Evolutionary conservation across 1,139 yeast species (phyloP), one percentile per base, ranked within the genome.

Genomic region (Geotrichum carabidarum): DNA sequence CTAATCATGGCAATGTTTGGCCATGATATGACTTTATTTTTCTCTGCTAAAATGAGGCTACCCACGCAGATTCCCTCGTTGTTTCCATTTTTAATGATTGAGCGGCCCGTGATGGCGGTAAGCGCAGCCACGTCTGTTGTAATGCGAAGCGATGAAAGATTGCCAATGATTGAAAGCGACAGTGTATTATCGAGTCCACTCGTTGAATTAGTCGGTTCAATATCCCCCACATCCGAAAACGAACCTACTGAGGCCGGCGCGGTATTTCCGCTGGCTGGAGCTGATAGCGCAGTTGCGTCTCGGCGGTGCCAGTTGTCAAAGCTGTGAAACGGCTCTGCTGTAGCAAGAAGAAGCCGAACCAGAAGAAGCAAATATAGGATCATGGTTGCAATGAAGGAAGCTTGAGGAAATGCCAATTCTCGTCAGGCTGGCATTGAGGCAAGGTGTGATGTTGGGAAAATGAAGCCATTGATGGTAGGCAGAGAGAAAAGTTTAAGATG

Each of bases 1-100:
- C 63, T 56, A 27, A 68, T 59, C 51, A 66, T 46, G 1, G 70
- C 70, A 34, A 68, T 65, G 30, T 59, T 52, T 22, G 58, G 57
- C 56, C 56, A 56, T 42, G 60, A 58, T 32, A 65, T 54, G 41
- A 56, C 40, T 43, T 47, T 50, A 12, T 44, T 49, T 8, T 44
- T 50, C 44, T 54, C 48, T 50, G 62, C 55, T 31, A 57, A 44
- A n/a, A 60, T 47, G 32, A 64, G 59, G 11, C 54, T 44, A 6
- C 69, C 69, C 1, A 60, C 57, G 51, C 68, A 65, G 11, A 65
- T 51, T 14, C 58, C 58, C 12, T 60, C 55, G 9, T 58, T 43
- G 15, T 63, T 64, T 41, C 59, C 55, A 8, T 57, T 52, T 11
- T 54, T 51, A 14, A 60, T 51, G 18, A 58, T 30, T 5, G 62